Conservation (phyloP, 140 eudicot genomes). For the Anethum foeniculum region DNA sequence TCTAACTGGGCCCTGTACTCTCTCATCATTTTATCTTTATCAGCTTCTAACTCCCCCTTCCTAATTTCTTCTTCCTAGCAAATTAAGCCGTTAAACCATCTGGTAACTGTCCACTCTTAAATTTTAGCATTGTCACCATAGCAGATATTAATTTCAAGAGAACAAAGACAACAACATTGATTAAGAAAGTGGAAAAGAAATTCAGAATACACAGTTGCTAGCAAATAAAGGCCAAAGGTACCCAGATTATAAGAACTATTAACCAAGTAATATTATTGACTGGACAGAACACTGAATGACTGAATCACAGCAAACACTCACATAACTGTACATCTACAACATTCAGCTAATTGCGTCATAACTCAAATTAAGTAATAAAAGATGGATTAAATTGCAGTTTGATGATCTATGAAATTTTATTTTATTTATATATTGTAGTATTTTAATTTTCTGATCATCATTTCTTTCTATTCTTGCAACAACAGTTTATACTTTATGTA, state of each 20-base stretch:
- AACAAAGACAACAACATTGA: neutral
- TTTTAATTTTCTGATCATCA: too few relatives aligned
- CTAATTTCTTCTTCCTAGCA: conserved; percentile 83
- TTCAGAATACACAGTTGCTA: too few relatives aligned
- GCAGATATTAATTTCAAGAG: conserved; percentile 1
- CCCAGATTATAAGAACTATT: neutral
- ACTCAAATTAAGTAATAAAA: neutral
- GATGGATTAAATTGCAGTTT: neutral
- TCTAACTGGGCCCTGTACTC: conserved; percentile 95
- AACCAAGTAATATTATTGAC: neutral
- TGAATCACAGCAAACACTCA: neutral
- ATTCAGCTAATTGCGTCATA: neutral
- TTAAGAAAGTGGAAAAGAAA: neutral
- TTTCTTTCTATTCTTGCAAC: too few relatives aligned
- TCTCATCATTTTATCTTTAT: conserved; percentile 90
- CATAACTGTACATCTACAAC: neutral
- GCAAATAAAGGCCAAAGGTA: neutral
- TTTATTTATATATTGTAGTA: too few relatives aligned
- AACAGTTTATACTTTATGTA: too few relatives aligned
- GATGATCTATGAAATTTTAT: neutral
- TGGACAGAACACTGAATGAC: neutral
- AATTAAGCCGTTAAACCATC: conserved; percentile 17
- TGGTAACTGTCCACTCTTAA: conserved; percentile 7
- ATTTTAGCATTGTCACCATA: conserved; percentile 2
- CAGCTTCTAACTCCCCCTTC: conserved; percentile 92